A percentile compares a stretch with the other conserved stretches of the same genome.
Evolutionary conservation across 2,329 filamentous ascomycete species (phyloP).

Genomic region (Beauveria brongniartii): DNA sequence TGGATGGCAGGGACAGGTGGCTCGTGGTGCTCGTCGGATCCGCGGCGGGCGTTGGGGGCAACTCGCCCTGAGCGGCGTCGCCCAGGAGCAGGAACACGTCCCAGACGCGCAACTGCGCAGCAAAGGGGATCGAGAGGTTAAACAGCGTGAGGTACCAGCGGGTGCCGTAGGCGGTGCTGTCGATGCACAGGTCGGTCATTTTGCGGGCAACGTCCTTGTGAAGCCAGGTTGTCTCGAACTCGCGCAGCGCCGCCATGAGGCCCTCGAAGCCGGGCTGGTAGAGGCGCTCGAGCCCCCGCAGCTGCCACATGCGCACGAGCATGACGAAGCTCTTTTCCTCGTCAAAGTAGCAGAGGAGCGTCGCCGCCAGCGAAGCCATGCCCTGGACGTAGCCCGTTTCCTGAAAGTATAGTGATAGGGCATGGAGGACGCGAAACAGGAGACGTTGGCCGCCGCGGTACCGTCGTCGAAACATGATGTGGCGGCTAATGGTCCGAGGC

Average conservation of each 20-base stretch:
- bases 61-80: conserved; percentile 48
- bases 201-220: conserved; percentile 71
- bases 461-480: conserved; percentile 92
- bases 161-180: conserved; percentile 88
- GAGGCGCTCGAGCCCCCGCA: conserved; percentile 75
- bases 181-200: conserved; percentile 69
- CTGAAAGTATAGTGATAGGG: conserved; percentile 83
- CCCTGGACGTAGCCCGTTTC: conserved; percentile 94
- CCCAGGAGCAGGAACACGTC: conserved; percentile 95
- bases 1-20: conserved; percentile 10
- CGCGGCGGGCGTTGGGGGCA: background rate
- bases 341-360: conserved; percentile 91
- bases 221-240: conserved; percentile 83
- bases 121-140: conserved; percentile 92
- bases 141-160: conserved; percentile 97
- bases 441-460: conserved; percentile 90
- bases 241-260: conserved; percentile 74
- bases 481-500: conserved; percentile 84
- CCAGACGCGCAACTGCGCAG: conserved; percentile 91
- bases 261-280: conserved; percentile 81
- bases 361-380: conserved; percentile 90
- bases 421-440: conserved; percentile 86
- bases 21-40: conserved; percentile 1
- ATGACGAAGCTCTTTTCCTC: conserved; percentile 93
- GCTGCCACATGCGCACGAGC: conserved; percentile 88